Percentiles rank a stretch among this genome's conserved stretches.
These are phyloP conservation scores for Actinomortierella ambigua DNA, from an alignment of 371 early-diverging fungal species.

Conservation along the genomic window DNA sequence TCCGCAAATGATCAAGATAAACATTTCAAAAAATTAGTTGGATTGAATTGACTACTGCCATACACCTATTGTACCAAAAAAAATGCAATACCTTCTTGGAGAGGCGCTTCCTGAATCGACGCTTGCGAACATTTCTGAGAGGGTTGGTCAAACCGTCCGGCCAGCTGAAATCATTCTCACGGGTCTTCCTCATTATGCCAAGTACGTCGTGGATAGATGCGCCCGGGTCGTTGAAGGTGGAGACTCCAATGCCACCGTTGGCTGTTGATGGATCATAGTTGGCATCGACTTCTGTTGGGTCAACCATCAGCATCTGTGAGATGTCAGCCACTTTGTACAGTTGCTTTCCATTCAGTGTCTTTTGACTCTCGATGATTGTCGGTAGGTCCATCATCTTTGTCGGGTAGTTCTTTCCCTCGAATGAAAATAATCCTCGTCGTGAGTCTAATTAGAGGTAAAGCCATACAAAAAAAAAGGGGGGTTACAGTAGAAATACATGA, in stretches of 20 bases:
- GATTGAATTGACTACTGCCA: conserved; percentile 41
- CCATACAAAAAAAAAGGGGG: not conserved
- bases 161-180: conserved; percentile 63
- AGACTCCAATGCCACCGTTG: not conserved
- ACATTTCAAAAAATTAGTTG: conserved; percentile 18
- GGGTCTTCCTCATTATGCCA: conserved; percentile 55
- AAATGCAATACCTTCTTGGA: conserved; percentile 67
- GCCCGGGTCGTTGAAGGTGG: conserved; percentile 2
- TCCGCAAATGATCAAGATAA: not conserved
- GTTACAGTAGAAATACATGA: too few relatives aligned
- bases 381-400: conserved; percentile 92
- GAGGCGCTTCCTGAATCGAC: conserved; percentile 90
- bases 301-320: conserved; percentile 70
- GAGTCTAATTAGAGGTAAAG: conserved; percentile 69
- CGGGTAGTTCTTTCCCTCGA: conserved; percentile 62
- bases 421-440: conserved; percentile 71
- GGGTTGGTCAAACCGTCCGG: conserved; percentile 95
- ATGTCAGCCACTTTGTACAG: conserved; percentile 98
- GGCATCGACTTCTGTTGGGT: conserved; percentile 4
- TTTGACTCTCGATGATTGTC: conserved; percentile 95
- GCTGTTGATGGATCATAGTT: too few relatives aligned
- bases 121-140: conserved; percentile 81
- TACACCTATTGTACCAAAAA: conserved; percentile 12
- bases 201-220: conserved; percentile 51
- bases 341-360: conserved; percentile 94